Percentiles rank a stretch among this genome's conserved stretches.
Conservation (phyloP, 2,329 filamentous ascomycete genomes). For the Aspergillus awamori region DNA sequence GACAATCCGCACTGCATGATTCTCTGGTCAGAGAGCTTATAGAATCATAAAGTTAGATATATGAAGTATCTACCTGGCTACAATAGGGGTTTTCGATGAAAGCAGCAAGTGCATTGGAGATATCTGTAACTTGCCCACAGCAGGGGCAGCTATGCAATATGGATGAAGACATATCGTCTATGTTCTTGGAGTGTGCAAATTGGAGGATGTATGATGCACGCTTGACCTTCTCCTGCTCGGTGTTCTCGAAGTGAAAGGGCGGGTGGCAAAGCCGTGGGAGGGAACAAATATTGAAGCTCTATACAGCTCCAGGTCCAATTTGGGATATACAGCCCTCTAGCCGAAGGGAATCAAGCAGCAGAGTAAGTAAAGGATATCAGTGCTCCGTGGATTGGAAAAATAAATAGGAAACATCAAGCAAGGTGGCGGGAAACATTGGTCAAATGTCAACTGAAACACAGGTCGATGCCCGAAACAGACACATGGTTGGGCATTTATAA, state of each 20-base stretch:
- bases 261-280: background rate
- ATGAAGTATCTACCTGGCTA: constrained; percentile 41
- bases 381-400: background rate
- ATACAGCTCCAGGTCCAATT: background rate
- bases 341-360: no score
- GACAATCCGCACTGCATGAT: constrained; percentile 46
- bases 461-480: background rate
- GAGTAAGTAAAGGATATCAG: background rate
- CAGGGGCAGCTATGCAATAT: constrained; percentile 43
- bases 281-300: background rate
- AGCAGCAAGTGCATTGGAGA: constrained; percentile 37
- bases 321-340: background rate
- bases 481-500: background rate
- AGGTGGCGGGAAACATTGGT: background rate
- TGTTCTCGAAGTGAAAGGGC: background rate
- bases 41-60: constrained; percentile 17
- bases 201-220: background rate
- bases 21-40: constrained; percentile 25
- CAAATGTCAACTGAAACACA: background rate
- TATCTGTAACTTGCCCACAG: constrained; percentile 43
- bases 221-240: background rate
- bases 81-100: constrained; percentile 45
- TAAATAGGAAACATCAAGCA: background rate
- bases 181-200: background rate
- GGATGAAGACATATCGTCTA: constrained; percentile 38